Base-by-base conservation (phyloP, 2,329 filamentous ascomycete species). In the Trichoderma arundinaceum region DNA sequence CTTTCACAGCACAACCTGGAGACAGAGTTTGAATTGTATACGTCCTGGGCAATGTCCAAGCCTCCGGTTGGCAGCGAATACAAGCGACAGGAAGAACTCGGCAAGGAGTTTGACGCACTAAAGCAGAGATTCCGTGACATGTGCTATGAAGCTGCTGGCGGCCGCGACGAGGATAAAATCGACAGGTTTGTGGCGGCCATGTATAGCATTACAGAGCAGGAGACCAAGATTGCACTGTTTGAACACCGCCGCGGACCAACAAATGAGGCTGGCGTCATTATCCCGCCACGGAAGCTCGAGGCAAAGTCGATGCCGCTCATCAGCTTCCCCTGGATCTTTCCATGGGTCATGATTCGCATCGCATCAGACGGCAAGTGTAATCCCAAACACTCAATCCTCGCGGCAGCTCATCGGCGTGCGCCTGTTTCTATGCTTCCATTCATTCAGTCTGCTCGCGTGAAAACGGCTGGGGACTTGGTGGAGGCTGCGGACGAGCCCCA, bases 271-370 rank as follows among this genome's bases (percentile, higher is more conserved):
- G 81, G 75, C 15, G 60, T 61, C n/a, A 66, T 69, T 4, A 32
- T 71, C 54, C 69, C 70, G 46, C 59, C 70, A 43, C 67, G 67
- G 1, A 67, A 58, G 32, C 67, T 68, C 7, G 68, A 77, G 10
- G 72, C 81, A 2, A 80, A 80, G 8, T 78, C 80, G 2, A 90
- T 93, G 83, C 94, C 95, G 0, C 80, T 98, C 8, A 95, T 97
- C 71, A 95, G 90, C 66, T 98, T 97, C 71, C 94, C 95, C 0
- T 99, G 95, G 95, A 81, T 98, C 1, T 96, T 98, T 69, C 83
- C 88, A 12, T 83, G 84, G 51, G 85, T 92, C 33, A 69, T 79
- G 70, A 73, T 75, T 43, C 73, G 75, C 13, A 71, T 79, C 35
- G 76, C 72, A 4, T 69, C 69, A n/a, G 71, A 73, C 2, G 68